These are phyloP conservation scores for Euphorbia peplus DNA, from an alignment of 345 rosid genomes.

Conservation along the genomic window DNA sequence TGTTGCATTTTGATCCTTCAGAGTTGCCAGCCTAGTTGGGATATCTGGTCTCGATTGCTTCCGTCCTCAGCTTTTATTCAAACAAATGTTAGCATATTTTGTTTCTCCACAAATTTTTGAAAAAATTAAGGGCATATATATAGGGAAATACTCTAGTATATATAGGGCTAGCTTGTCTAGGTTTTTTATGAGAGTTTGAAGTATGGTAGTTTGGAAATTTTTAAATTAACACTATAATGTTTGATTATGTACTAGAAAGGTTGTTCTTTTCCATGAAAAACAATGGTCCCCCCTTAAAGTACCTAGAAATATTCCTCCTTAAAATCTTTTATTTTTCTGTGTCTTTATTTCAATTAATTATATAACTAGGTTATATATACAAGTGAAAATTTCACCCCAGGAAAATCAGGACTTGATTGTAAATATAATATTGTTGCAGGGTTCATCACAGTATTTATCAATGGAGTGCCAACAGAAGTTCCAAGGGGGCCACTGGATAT, in stretches of 20 bases:
- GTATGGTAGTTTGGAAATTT: neutral
- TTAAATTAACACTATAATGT: slow-evolving; percentile 17
- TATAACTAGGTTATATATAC: neutral
- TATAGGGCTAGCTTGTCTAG: neutral
- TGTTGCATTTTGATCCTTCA: slow-evolving; percentile 7
- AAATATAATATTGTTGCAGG: slow-evolving; percentile 33
- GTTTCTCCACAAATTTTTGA: too few relatives aligned
- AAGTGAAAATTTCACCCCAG: neutral
- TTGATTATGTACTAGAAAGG: neutral
- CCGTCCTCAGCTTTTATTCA: too few relatives aligned
- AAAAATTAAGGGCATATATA: neutral
- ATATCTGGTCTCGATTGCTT: too few relatives aligned
- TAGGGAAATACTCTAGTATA: too few relatives aligned
- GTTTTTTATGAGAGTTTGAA: slow-evolving; percentile 10
- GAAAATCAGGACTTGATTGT: neutral
- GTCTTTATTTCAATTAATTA: slow-evolving; percentile 3
- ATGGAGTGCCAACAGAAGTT: slow-evolving; percentile 79
- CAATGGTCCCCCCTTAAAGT: slow-evolving; percentile 28
- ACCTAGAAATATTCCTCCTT: slow-evolving; percentile 21
- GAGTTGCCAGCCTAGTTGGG: too few relatives aligned
- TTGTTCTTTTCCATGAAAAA: slow-evolving; percentile 11
- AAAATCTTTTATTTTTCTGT: too few relatives aligned
- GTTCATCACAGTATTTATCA: slow-evolving; percentile 68
- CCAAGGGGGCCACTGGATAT: slow-evolving; percentile 72
- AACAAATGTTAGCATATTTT: too few relatives aligned